Evolutionary conservation across 1,284 basidiomycete species (phyloP), one percentile per base, ranked within the genome.

Genomic region (Tilletia walkeri): DNA sequence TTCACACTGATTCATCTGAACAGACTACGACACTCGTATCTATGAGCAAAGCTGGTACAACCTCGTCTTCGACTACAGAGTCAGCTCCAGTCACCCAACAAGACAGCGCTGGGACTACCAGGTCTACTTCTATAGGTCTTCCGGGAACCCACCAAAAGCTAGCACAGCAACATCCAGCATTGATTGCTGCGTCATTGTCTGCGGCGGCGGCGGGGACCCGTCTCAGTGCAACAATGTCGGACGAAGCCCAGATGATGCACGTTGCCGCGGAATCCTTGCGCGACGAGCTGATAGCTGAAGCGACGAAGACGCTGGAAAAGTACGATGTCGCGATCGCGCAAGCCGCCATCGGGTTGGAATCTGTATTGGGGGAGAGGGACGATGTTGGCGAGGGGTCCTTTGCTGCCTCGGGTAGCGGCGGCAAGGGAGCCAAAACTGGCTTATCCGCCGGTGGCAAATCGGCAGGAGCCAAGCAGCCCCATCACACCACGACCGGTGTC

Each of bases 321-420:
- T 63, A 63, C 16, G 34, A 63, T 34, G 59, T 34, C 16, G 59
- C 59, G 10, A 63, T 63, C 36, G 59, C 30, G 6, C 59, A 63
- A 18, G 59, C 59, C 14, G 59, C 59, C 2, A 38, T 63, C 2
- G 59, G 59, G 1, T 4, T 63, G 36, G 59, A 63, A 63, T 9
- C 38, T 20, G n/a, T 63, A 9, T 38, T 63, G 16, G 59, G 59
- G 7, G 59, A 63, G n/a, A 38, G 34, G 14, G 59, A 63, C 34
- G 59, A 61, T 1, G 56, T 20, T 2, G 56, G n/a, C 2, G 56
- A 63, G 14, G 12, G 14, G 41, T 14, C 41, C 6, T 7, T 14
- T 14, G 41, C 41, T 45, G 41, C 41, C 41, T 45, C 41, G 6
- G 41, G 41, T 9, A 45, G 41, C 41, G 41, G 41, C 6, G 41